Evolutionary conservation across 768 basidiomycete species (phyloP).

Genomic region (Pleurotus ostreatus): DNA sequence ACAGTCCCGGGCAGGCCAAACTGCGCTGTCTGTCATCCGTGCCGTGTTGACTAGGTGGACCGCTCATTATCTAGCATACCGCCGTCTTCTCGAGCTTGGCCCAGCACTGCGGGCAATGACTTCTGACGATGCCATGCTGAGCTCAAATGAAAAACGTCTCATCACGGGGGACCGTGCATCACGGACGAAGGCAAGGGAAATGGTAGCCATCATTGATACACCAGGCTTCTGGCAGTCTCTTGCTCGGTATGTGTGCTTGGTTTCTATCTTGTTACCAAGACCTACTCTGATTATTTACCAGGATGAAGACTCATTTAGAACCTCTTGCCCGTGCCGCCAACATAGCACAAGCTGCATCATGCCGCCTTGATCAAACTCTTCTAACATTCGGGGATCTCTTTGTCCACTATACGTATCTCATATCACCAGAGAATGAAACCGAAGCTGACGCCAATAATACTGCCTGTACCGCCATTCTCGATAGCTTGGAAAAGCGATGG

Average conservation of each 20-base stretch:
- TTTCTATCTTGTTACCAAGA: too few species aligned
- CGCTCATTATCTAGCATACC: conserved; percentile 29
- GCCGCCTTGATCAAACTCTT: conserved; percentile 21
- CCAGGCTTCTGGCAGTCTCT: conserved; percentile 24
- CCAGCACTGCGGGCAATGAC: conserved; percentile 16
- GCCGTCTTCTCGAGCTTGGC: conserved; percentile 23
- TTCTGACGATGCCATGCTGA: conserved; percentile 13
- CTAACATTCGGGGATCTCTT: conserved; percentile 19
- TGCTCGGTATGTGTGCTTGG: conserved; percentile 16
- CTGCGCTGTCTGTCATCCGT: conserved; percentile 21
- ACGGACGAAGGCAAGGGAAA: conserved; percentile 20
- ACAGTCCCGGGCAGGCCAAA: neutral
- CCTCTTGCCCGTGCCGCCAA: conserved; percentile 23
- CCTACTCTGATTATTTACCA: neutral
- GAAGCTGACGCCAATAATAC: conserved; percentile 10
- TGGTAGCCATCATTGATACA: conserved; percentile 23
- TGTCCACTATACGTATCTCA: conserved; percentile 9
- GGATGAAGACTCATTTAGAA: conserved; percentile 14
- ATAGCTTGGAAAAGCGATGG: too few species aligned
- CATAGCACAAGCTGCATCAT: conserved; percentile 17
- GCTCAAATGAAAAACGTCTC: neutral
- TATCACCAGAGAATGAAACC: conserved; percentile 4
- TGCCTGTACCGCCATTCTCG: neutral
- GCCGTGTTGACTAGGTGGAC: conserved; percentile 33
- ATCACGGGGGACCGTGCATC: conserved; percentile 20